Base-by-base conservation (phyloP, 2,329 filamentous ascomycete species). In the Pseudonectria buxi region DNA sequence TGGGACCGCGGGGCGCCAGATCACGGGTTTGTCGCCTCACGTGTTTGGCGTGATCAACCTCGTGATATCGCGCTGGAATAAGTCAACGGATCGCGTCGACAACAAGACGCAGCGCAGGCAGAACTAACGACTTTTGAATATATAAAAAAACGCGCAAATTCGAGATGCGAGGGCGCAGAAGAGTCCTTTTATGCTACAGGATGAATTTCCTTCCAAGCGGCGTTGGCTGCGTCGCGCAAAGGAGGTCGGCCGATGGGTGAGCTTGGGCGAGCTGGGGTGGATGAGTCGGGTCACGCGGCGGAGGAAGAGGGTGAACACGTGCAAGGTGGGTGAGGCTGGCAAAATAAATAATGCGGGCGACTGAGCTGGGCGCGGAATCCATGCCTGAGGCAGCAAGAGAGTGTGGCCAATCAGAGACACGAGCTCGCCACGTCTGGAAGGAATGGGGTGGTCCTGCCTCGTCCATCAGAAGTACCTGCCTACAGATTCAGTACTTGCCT, bases 11-110 rank as follows among this genome's bases (percentile, higher is more conserved):
- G 46, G 47, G 44, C 44, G 42, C 49, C 55, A 62, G 59, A 67
- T 67, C 63, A 67, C 63, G 63, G 64, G 63, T 62, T 62, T 57
- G 44, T 47, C 48, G 48, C 52, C 60, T 65, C 63, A 66, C 63
- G 63, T 67, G 63, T 62, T 63, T 58, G 59, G 57, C 55, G 61
- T 60, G 61, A 61, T 59, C 56, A 58, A 67, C 62, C 64, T 68
- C 64, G 65, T 68, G 64, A 68, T 68, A 64, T 67, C 63, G 64
- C 62, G 63, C 47, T 49, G 44, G 40, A 49, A 52, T 58, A 59
- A 58, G 57, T 56, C 46, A 46, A 40, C 26, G 30, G 22, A 26
- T 36, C 41, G 44, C 50, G 46, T 52, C 40, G 32, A 35, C 30
- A 35, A 39, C 33, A 24, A 27, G 24, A 24, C 31, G 27, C 30